Conservation (phyloP, 768 basidiomycete species). For the Hysterangium stoloniferum region DNA sequence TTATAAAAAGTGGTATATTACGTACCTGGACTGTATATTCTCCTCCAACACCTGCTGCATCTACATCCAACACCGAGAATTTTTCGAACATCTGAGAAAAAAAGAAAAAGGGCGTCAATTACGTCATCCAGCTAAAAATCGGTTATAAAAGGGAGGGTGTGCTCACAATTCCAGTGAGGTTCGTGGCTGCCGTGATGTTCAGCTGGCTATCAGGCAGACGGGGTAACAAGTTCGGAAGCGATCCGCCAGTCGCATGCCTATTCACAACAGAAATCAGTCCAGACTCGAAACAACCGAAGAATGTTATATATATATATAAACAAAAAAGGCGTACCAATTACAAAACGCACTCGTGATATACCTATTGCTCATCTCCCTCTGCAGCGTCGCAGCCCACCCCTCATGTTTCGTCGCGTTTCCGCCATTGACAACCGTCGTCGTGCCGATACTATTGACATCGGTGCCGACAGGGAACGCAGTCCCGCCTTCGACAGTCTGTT, state of each 20-base stretch:
- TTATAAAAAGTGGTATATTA: constrained; percentile 17
- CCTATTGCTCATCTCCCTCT: constrained; percentile 74
- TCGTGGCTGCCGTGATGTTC: constrained; percentile 56
- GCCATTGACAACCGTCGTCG: constrained; percentile 56
- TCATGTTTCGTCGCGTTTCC: constrained; percentile 54
- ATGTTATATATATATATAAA: not conserved
- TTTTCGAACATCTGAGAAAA: constrained; percentile 77
- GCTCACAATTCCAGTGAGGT: constrained; percentile 69
- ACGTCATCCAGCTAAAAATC: constrained; percentile 4
- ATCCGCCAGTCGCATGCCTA: constrained; percentile 85
- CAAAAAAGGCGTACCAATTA: constrained; percentile 57
- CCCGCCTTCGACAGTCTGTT: constrained; percentile 45
- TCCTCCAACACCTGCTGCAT: constrained; percentile 72
- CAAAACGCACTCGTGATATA: constrained; percentile 80
- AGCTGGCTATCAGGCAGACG: constrained; percentile 63
- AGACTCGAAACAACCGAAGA: not conserved
- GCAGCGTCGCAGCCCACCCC: constrained; percentile 56
- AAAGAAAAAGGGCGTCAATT: not conserved
- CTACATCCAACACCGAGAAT: constrained; percentile 71
- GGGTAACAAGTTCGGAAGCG: constrained; percentile 60
- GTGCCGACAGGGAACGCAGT: constrained; percentile 43
- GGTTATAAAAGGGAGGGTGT: too few species aligned
- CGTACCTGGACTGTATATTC: constrained; percentile 82
- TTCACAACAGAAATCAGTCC: not conserved
- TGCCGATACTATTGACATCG: constrained; percentile 46